Evolutionary conservation across 257 asterid species (phyloP), one percentile per base, ranked within the genome.

Genomic region (Forsythia suspensa): DNA sequence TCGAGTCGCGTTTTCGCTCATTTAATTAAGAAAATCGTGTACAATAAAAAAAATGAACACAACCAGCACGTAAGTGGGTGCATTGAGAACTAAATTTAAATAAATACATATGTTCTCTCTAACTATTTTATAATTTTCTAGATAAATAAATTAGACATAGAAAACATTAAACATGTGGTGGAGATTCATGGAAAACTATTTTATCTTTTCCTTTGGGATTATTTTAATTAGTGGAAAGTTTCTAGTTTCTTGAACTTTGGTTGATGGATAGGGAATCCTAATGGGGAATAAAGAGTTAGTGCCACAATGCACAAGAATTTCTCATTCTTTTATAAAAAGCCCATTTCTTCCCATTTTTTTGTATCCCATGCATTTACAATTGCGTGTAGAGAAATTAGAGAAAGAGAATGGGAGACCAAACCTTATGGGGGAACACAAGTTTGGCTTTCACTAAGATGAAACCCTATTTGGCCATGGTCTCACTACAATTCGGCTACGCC

Each of bases 401-500:
- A 70, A 6, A 77, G 48, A 74, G 16, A 44, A 68, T 82, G 87
- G 87, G 83, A 76, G 78, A 52, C 6, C 24, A 77, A 78, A 79
- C 76, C 66, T 3, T 51, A 16, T 69, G 79, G 71, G 41, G 67
- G 37, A 12, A 4, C 3, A 20, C 81, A 52, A 44, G 57, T 52
- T 68, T 10, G 72, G 55, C 36, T 37, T 79, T 82, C 61, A 77
- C 82, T 39, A 86, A 77, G 74, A 80, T 85, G 48, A 91, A 86
- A 80, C 98, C 96, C 12, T 93, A 84, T 48, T 71, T 91, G 80
- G 94, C 91, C 21, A 89, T 93, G 92, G 69, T 91, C 10, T 85
- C 91, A 0, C 86, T 93, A 42, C 98, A 93, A 71, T 89, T 90
- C 80, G 97, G 97, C 36, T 83, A 89, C 43, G 89, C 98, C 0